These are phyloP conservation scores for Colletotrichum theobromicola DNA, from an alignment of 2,329 filamentous ascomycete genomes.

Conservation along the genomic window DNA sequence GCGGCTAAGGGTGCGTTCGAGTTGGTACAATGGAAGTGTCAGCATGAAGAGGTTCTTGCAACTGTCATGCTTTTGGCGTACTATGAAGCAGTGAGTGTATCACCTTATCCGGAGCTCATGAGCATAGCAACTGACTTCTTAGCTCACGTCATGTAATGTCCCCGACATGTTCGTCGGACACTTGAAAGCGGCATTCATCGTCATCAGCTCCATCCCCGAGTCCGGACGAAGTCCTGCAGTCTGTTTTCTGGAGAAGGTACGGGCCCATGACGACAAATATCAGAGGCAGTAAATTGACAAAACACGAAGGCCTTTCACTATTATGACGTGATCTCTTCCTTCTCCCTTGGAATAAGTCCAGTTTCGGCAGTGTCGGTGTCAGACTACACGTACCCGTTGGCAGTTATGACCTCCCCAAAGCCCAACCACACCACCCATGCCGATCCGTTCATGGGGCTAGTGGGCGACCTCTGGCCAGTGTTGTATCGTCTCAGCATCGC, in stretches of 20 bases:
- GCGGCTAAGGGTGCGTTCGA: background rate
- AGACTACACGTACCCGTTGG: background rate
- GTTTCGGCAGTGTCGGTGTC: background rate
- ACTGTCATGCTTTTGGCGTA: background rate
- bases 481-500: background rate
- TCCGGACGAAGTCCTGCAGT: background rate
- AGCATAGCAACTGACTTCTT: fast-evolving
- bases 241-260: background rate
- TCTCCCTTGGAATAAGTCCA: background rate
- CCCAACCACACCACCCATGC: fast-evolving
- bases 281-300: fast-evolving
- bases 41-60: background rate
- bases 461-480: background rate
- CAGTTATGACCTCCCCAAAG: background rate
- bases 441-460: background rate
- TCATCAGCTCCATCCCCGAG: background rate
- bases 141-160: background rate
- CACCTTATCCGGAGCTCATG: background rate
- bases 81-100: background rate
- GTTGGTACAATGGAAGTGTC: background rate
- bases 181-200: background rate
- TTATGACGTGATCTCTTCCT: background rate
- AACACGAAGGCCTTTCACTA: background rate
- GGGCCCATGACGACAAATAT: fast-evolving
- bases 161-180: background rate